Evolutionary conservation across 495 filamentous ascomycete species (phyloP).

Genomic region (Penicillium goetzii): DNA sequence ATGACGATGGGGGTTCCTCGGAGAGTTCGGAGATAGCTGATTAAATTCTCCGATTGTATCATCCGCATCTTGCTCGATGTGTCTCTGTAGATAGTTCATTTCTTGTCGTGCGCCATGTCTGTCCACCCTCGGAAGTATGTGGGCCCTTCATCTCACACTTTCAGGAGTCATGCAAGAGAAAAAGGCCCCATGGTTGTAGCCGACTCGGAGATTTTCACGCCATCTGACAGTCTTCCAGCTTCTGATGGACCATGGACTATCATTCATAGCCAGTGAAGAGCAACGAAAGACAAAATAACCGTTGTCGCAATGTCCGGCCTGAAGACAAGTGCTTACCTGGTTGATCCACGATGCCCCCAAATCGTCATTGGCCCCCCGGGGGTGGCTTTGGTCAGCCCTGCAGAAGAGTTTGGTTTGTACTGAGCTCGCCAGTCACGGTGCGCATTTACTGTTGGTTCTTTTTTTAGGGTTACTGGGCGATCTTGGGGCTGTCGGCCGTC

Average conservation of each 20-base stretch:
- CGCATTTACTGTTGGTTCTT: slow-evolving; percentile 26
- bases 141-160: background rate
- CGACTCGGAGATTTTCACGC: background rate
- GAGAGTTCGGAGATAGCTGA: background rate
- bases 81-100: background rate
- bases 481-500: background rate
- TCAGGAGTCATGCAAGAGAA: background rate
- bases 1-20: background rate
- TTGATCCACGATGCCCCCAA: background rate
- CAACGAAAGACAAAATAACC: background rate
- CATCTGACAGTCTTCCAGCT: slow-evolving; percentile 1
- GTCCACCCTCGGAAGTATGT: background rate
- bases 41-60: background rate
- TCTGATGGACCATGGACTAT: background rate
- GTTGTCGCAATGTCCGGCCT: background rate
- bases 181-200: background rate
- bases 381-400: slow-evolving; percentile 5
- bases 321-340: slow-evolving; percentile 2
- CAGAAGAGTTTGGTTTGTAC: slow-evolving; percentile 3
- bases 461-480: slow-evolving; percentile 19
- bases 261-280: background rate
- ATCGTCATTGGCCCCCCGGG: slow-evolving; percentile 1
- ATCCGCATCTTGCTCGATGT: background rate
- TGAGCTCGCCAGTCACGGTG: slow-evolving; percentile 1
- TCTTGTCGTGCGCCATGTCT: slow-evolving; percentile 4